These are phyloP conservation scores for Epichloe glyceriae DNA, from an alignment of 2,329 filamentous ascomycete species.

Conservation along the genomic window DNA sequence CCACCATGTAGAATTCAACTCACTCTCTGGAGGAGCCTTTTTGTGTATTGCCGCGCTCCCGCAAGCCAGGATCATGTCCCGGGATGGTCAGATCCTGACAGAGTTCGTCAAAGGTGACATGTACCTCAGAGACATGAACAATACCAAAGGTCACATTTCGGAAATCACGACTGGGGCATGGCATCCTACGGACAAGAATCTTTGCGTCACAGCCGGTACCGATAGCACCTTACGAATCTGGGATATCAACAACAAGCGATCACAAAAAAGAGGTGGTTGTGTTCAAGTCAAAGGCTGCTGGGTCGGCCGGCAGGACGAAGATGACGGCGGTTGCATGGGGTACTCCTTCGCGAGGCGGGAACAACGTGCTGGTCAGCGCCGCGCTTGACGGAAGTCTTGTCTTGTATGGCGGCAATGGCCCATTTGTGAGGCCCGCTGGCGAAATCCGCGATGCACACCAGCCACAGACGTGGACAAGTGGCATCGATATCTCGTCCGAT, in stretches of 20 bases:
- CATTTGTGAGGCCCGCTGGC: constrained; percentile 66
- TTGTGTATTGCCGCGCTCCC: constrained; percentile 81
- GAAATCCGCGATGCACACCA: constrained; percentile 78
- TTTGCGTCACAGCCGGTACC: constrained; percentile 82
- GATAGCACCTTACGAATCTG: constrained; percentile 94
- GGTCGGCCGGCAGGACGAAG: constrained; percentile 76
- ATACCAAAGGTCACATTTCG: constrained; percentile 92
- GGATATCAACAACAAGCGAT: constrained; percentile 84
- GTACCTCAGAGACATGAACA: constrained; percentile 94
- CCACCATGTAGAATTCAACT: constrained; percentile 78
- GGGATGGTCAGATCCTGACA: constrained; percentile 73
- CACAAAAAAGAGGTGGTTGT: constrained; percentile 92
- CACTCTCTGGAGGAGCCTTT: constrained; percentile 63
- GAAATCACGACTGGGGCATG: constrained; percentile 83
- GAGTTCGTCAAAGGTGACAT: constrained; percentile 97
- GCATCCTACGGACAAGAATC: constrained; percentile 75
- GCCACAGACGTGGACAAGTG: constrained; percentile 78
- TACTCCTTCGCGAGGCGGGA: constrained; percentile 59
- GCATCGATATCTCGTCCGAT: constrained; percentile 80
- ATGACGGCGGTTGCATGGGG: constrained; percentile 93
- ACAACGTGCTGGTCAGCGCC: constrained; percentile 65
- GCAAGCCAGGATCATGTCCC: constrained; percentile 77
- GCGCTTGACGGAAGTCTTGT: constrained; percentile 81
- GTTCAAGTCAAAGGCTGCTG: constrained; percentile 84
- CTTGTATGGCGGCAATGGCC: constrained; percentile 85